These are phyloP conservation scores for Penicillium sp. DNA, from an alignment of 2,329 filamentous ascomycete genomes.

Conservation along the genomic window DNA sequence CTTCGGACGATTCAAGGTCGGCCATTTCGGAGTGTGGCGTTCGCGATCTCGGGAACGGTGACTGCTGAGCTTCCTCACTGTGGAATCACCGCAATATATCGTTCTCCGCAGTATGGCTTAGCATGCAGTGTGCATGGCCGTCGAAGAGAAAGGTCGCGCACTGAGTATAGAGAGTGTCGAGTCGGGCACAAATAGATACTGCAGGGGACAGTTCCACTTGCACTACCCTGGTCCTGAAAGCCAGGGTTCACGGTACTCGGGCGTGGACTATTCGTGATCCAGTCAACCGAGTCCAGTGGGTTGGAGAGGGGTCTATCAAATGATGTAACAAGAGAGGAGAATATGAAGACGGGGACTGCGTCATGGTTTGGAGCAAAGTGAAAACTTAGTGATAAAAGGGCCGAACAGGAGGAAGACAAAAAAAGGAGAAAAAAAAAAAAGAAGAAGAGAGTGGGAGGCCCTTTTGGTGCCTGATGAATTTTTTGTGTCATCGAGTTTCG, in stretches of 20 bases:
- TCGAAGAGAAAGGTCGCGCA: slow-evolving; percentile 5
- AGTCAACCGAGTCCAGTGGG: slow-evolving; percentile 11
- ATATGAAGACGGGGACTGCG: slow-evolving; percentile 28
- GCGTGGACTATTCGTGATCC: slow-evolving; percentile 9
- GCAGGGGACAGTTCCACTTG: slow-evolving; percentile 4
- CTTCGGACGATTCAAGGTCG: slow-evolving; percentile 39
- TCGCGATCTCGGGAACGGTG: background rate
- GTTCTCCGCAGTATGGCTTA: background rate
- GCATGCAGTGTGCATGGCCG: slow-evolving; percentile 7
- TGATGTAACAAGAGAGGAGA: slow-evolving; percentile 26
- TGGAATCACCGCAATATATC: background rate
- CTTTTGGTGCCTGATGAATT: slow-evolving; percentile 19
- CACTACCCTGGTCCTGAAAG: background rate
- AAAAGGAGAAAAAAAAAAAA: background rate
- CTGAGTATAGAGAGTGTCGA: background rate
- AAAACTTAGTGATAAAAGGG: slow-evolving; percentile 10
- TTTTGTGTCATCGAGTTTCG: slow-evolving; percentile 4
- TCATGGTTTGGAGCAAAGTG: slow-evolving; percentile 30
- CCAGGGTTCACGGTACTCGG: slow-evolving; percentile 13
- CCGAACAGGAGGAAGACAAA: background rate
- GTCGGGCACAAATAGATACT: slow-evolving; percentile 12
- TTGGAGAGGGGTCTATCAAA: slow-evolving; percentile 23
- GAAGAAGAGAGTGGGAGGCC: slow-evolving; percentile 1
- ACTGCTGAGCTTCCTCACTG: background rate
- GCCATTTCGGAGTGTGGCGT: slow-evolving; percentile 28